Percentiles rank a stretch among this genome's conserved stretches.
Evolutionary conservation across 2,329 filamentous ascomycete species (phyloP).

Genomic region (Didymosphaeria variabile): DNA sequence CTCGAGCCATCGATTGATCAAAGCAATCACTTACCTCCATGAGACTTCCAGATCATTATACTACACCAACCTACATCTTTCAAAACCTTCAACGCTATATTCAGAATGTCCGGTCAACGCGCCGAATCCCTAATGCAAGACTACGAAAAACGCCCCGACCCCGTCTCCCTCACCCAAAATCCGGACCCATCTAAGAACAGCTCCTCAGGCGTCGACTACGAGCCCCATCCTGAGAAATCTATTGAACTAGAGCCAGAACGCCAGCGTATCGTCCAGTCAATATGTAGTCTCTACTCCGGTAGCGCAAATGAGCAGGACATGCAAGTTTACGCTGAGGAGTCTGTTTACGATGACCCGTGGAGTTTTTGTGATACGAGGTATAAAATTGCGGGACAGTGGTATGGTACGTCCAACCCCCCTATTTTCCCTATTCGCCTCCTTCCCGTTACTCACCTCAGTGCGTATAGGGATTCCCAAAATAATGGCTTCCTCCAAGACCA

Average conservation of each 20-base stretch:
- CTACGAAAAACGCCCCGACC: slow-evolving; percentile 35
- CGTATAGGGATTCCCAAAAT: slow-evolving; percentile 53
- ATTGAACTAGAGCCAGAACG: slow-evolving; percentile 32
- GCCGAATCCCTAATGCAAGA: slow-evolving; percentile 22
- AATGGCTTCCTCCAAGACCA: slow-evolving; percentile 51
- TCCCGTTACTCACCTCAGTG: background rate
- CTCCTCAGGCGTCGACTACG: slow-evolving; percentile 41
- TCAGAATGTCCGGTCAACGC: slow-evolving; percentile 19
- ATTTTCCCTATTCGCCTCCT: background rate
- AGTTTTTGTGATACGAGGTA: slow-evolving; percentile 61
- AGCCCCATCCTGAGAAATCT: slow-evolving; percentile 35
- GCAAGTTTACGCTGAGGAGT: slow-evolving; percentile 57
- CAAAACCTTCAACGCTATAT: background rate
- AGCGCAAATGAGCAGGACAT: slow-evolving; percentile 60
- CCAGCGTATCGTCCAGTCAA: slow-evolving; percentile 54
- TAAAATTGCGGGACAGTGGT: slow-evolving; percentile 63
- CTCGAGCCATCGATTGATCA: background rate
- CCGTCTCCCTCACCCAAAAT: slow-evolving; percentile 41
- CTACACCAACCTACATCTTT: background rate
- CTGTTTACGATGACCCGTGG: slow-evolving; percentile 60
- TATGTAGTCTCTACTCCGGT: slow-evolving; percentile 58
- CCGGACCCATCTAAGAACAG: slow-evolving; percentile 36
- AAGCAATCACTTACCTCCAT: background rate
- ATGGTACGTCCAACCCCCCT: slow-evolving; percentile 39
- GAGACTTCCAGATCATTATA: background rate